These are phyloP conservation scores for Sedum album DNA, from an alignment of 164 flowering plant species.

Conservation along the genomic window DNA sequence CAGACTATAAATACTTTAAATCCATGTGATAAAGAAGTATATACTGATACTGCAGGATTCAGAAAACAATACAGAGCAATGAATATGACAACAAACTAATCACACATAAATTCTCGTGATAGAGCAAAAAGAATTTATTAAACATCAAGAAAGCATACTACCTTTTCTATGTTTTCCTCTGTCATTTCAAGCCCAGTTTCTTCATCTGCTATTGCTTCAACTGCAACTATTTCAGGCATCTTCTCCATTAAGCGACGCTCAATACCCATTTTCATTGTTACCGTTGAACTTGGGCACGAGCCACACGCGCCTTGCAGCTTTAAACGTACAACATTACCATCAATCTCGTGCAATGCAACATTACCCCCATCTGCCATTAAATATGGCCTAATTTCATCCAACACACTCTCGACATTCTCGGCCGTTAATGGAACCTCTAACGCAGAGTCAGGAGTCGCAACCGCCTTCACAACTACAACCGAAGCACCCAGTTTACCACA, in stretches of 20 bases:
- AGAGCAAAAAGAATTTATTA: background rate
- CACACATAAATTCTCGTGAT: background rate
- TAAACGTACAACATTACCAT: conserved; percentile 84
- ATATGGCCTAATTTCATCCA: conserved; percentile 91
- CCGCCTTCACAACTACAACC: conserved; percentile 55
- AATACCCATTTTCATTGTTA: conserved; percentile 95
- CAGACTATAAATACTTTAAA: too few species aligned
- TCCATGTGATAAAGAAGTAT: background rate
- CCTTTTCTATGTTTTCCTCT: conserved; percentile 92
- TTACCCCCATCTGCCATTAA: conserved; percentile 96
- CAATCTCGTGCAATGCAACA: conserved; percentile 87
- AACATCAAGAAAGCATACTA: conserved; percentile 12
- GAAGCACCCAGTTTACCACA: background rate
- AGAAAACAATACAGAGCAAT: too few species aligned
- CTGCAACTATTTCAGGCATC: conserved; percentile 91
- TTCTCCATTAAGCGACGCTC: conserved; percentile 95
- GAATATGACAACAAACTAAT: background rate
- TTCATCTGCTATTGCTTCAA: conserved; percentile 77
- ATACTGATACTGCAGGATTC: background rate
- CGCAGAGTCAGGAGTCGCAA: conserved; percentile 80
- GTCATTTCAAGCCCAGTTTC: conserved; percentile 91
- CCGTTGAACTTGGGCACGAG: conserved; percentile 87
- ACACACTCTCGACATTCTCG: conserved; percentile 80
- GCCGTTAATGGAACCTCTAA: conserved; percentile 81
- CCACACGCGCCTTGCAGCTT: conserved; percentile 98